Conservation (phyloP, 768 basidiomycete species). For the Amanita fuliginea region DNA sequence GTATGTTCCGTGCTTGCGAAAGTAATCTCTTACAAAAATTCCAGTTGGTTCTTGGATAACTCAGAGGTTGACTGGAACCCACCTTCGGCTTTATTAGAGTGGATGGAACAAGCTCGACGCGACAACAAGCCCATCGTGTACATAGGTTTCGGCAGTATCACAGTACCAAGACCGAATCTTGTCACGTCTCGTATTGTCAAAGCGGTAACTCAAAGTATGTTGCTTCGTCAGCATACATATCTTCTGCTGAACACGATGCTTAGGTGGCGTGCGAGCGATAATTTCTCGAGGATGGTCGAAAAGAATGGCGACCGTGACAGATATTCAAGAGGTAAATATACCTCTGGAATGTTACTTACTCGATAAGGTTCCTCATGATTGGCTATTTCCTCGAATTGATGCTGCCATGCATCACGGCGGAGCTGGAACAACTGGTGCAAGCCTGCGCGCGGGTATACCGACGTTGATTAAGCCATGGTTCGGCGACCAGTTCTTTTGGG, state of each 20-base stretch:
- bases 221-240: background rate
- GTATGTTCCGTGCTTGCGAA: slow-evolving; percentile 19
- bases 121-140: slow-evolving; percentile 57
- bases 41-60: slow-evolving; percentile 60
- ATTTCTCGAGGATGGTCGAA: slow-evolving; percentile 61
- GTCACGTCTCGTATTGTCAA: slow-evolving; percentile 47
- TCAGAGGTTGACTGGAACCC: slow-evolving; percentile 49
- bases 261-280: slow-evolving; percentile 55
- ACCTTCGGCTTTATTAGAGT: slow-evolving; percentile 34
- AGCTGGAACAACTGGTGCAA: slow-evolving; percentile 62
- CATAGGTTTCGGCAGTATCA: slow-evolving; percentile 63
- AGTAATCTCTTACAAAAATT: background rate
- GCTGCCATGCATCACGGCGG: slow-evolving; percentile 62
- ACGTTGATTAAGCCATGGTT: slow-evolving; percentile 67
- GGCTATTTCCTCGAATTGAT: slow-evolving; percentile 50
- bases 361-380: slow-evolving; percentile 62
- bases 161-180: slow-evolving; percentile 45
- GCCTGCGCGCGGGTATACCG: slow-evolving; percentile 51
- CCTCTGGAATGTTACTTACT: slow-evolving; percentile 44
- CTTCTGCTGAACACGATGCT: slow-evolving; percentile 1
- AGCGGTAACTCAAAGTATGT: slow-evolving; percentile 47
- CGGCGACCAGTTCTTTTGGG: slow-evolving; percentile 62
- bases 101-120: slow-evolving; percentile 41
- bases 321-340: slow-evolving; percentile 28
- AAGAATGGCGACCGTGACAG: slow-evolving; percentile 31